phyloP scores from a whole-genome alignment of 768 basidiomycete species.

The Podaxis sp. region DNA sequence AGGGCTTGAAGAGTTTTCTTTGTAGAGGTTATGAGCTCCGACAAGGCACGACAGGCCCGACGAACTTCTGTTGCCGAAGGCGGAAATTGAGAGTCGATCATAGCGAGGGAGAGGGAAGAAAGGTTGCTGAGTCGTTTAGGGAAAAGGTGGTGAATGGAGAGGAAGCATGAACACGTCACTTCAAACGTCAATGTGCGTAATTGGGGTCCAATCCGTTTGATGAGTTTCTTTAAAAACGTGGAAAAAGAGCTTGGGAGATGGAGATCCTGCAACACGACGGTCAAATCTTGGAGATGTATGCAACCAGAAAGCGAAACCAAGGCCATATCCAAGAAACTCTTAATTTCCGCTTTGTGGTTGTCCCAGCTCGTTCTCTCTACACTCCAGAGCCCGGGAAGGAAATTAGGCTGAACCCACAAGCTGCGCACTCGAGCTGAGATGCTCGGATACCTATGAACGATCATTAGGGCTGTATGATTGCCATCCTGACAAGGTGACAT shows the following conservation, averaged over 20 bases:
- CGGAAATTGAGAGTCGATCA: background rate
- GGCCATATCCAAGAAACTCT: constrained; percentile 12
- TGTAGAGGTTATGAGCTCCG: background rate
- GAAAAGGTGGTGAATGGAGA: background rate
- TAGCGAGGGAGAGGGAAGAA: background rate
- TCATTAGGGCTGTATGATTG: background rate
- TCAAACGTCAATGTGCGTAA: background rate
- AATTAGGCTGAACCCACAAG: constrained; percentile 23
- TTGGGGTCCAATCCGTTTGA: background rate
- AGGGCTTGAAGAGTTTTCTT: background rate
- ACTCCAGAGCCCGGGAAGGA: constrained; percentile 19
- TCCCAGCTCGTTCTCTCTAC: background rate
- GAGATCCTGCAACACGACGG: constrained; percentile 22
- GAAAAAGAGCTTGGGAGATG: constrained; percentile 16
- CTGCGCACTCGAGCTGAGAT: constrained; percentile 19
- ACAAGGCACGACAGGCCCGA: background rate
- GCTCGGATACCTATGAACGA: constrained; percentile 12
- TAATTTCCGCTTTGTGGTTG: background rate
- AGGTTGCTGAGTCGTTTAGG: background rate
- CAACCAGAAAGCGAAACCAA: constrained; percentile 12
- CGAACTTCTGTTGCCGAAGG: background rate
- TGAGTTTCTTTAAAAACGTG: constrained; percentile 16
- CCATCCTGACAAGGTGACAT: background rate
- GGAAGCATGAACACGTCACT: background rate
- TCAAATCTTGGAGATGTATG: constrained; percentile 17